Evolutionary conservation across 129 eudicot genomes (phyloP).

Genomic region (Apium graveolens): DNA sequence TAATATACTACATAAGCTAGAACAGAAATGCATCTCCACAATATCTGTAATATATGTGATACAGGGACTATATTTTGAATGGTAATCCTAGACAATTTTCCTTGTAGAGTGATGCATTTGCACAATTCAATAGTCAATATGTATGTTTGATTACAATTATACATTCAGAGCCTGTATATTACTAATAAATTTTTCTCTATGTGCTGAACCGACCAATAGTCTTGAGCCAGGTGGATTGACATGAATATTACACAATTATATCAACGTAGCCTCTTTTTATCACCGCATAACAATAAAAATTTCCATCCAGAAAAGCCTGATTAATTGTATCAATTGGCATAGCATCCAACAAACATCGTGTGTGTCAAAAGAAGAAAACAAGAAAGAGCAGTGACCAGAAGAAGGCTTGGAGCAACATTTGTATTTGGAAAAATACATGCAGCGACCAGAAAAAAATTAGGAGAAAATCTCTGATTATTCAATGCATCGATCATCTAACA

Average conservation of each 20-base stretch:
- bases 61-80: too few relatives aligned
- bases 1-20: background rate
- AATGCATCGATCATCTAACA: background rate
- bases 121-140: too few relatives aligned
- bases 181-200: too few relatives aligned
- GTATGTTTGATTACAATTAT: too few relatives aligned
- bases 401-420: too few relatives aligned
- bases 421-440: background rate
- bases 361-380: background rate
- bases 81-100: too few relatives aligned
- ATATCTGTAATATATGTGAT: background rate
- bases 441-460: background rate
- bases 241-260: background rate
- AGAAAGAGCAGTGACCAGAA: background rate
- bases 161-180: too few relatives aligned
- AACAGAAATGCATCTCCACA: background rate
- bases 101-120: too few relatives aligned
- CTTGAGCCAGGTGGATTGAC: background rate
- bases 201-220: too few relatives aligned
- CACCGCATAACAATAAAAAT: background rate
- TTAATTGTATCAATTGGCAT: background rate
- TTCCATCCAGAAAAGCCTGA: background rate
- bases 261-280: background rate
- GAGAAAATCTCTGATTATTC: background rate
- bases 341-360: background rate